Evolutionary conservation across 495 filamentous ascomycete genomes (phyloP), one percentile per base, ranked within the genome.

Genomic region (Xylaria telfairii): DNA sequence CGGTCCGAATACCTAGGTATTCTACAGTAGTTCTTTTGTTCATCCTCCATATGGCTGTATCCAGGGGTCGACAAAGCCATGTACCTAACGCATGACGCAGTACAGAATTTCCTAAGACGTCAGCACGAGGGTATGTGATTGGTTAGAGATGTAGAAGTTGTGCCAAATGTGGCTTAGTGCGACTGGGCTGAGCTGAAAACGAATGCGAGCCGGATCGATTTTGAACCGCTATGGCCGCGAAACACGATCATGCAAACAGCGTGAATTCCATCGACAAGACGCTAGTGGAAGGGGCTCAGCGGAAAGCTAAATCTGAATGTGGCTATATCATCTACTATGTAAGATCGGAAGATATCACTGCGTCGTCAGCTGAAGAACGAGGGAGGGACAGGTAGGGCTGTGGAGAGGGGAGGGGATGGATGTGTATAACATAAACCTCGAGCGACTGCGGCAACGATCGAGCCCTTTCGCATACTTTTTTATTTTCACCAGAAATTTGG

Each of bases 31-130:
- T n/a, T n/a, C 7, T n/a, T 28, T 13, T n/a, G 13, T 44, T 19
- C 17, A 24, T 64, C 41, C 0, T 54, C 12, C 1, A 26, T 24
- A 17, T 30, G 21, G 47, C 9, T 26, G 47, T 51, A 51, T 26
- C 21, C 26, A 10, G 1, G 19, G 15, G 26, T 56, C 26, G 19
- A 47, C 44, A n/a, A 47, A 19, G 19, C n/a, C n/a, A n/a, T n/a
- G n/a, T n/a, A n/a, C n/a, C n/a, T n/a, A n/a, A n/a, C n/a, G n/a
- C 12, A 28, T 28, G 49, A 0, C n/a, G 49, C 17, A 34, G 54
- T 19, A 57, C 19, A 32, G 32, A 59, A 59, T 37, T 59, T 59
- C 56, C 56, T 32, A 59, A 62, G 34, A 42, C 59, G 59, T 62
- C 59, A 62, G 13, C 59, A 13, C 7, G 34, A 12, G 12, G 2